Percentiles rank a stretch among this genome's conserved stretches.
phyloP scores from a whole-genome alignment of 176 grass and related monocot genomes.

The Rhynchospora tenuis region DNA sequence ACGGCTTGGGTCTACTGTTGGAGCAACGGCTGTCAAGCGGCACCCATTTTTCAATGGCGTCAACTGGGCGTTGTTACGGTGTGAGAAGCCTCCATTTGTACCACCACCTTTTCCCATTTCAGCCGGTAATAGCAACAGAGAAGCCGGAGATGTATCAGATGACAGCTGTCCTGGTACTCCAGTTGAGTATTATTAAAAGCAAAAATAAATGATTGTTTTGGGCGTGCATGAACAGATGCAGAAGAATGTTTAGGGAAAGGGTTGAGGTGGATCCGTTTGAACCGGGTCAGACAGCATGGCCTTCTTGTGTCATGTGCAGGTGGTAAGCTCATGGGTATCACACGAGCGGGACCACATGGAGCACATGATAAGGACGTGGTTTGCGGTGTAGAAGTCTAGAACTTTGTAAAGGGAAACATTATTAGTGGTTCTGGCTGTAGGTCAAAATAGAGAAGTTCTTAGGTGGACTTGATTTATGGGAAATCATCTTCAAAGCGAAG shows the following conservation, averaged over 20 bases:
- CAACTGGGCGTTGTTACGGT: slow-evolving; percentile 84
- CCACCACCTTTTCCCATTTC: slow-evolving; percentile 34
- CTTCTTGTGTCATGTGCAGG: neutral
- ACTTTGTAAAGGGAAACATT: neutral
- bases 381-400: neutral
- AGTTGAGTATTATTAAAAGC: slow-evolving; percentile 40
- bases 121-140: neutral
- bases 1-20: slow-evolving; percentile 63
- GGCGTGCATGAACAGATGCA: neutral
- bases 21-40: slow-evolving; percentile 66
- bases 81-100: slow-evolving; percentile 54
- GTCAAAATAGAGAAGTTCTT: slow-evolving; percentile 3
- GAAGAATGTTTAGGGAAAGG: neutral
- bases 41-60: slow-evolving; percentile 78
- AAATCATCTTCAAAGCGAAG: neutral
- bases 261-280: slow-evolving; percentile 4
- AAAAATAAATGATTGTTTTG: neutral
- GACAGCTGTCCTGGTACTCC: slow-evolving; percentile 40
- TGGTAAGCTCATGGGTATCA: neutral
- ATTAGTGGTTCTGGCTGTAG: neutral
- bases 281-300: slow-evolving; percentile 1
- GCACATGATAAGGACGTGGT: neutral
- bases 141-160: slow-evolving; percentile 24
- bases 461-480: slow-evolving; percentile 6
- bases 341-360: slow-evolving; percentile 9